Base-by-base conservation (phyloP, 163 green algal species). In the Prototheca wickerhamii region DNA sequence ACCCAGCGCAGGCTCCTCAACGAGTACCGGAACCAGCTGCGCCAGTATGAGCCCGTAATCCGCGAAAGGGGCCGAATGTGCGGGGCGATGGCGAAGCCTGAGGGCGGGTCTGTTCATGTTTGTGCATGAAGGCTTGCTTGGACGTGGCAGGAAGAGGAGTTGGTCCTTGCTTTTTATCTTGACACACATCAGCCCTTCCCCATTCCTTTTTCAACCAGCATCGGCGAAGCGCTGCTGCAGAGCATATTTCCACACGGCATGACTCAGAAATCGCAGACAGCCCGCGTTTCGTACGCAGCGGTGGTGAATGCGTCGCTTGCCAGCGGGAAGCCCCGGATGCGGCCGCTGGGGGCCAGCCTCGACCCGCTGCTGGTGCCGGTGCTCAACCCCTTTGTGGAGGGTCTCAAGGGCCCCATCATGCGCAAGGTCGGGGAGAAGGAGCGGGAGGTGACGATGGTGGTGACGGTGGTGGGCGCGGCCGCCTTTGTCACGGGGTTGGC, bases 301-400 rank as follows among this genome's bases (percentile, higher is more conserved):
- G 20, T 42, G 52, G 50, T 4, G 17, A 20, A 33, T 20, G 18
- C 40, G 42, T 40, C n/a, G 58, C 58, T 56, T 26, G 5, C 32
- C 15, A 28, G 28, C 40, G 2, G 29, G 17, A 33, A 20, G 18
- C 59, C 17, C 4, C 30, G 8, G 35, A 4, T 20, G 4, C 5
- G 12, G 8, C 10, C 54, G 20, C 20, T 76, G 32, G 28, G 69
- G 4, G 18, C 26, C 0, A 29, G 30, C 3, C 26, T 77, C 18
- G 71, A 77, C 20, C 71, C 71, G 4, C 44, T 77, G 3, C 28
- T 77, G 29, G 50, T 61, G 1, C 71, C 71, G 15, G 44, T 77
- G 25, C 60, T 77, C 29, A 34, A 55, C 29, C 71, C 71, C 4
- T 77, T 77, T 50, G 65, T 77, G 18, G 69, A 72, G 37, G 55